Conservation (phyloP, 2,329 filamentous ascomycete genomes). For the Stachybotrys echinatus region DNA sequence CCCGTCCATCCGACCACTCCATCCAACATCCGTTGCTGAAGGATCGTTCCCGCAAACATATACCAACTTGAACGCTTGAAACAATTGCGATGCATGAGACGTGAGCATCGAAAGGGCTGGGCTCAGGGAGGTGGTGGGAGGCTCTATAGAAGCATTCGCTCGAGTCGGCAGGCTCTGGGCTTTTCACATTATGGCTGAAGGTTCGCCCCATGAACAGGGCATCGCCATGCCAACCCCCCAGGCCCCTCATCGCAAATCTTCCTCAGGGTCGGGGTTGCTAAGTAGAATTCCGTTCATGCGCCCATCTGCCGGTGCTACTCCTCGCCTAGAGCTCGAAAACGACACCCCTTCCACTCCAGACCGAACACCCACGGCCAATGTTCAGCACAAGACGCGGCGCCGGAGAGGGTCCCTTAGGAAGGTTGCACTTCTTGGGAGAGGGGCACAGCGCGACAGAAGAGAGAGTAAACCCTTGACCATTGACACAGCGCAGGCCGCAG, state of each 20-base stretch:
- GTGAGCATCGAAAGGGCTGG: neutral
- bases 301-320: conserved; percentile 21
- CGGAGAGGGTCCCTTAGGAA: conserved; percentile 84
- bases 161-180: neutral
- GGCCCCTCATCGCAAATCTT: conserved; percentile 31
- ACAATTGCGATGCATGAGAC: neutral
- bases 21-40: too few relatives aligned
- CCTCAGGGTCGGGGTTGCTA: conserved; percentile 59
- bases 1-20: too few relatives aligned
- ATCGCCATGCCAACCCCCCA: neutral
- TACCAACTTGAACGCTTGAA: neutral
- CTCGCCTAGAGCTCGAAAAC: conserved; percentile 25
- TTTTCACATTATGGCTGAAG: neutral
- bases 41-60: too few relatives aligned
- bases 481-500: conserved; percentile 28
- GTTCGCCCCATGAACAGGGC: conserved; percentile 9
- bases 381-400: conserved; percentile 51
- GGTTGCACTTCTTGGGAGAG: conserved; percentile 74
- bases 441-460: conserved; percentile 55
- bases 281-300: conserved; percentile 67
- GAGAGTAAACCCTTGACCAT: conserved; percentile 43
- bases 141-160: neutral
- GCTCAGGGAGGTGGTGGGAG: neutral
- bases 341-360: conserved; percentile 8
- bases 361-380: conserved; percentile 6